Evolutionary conservation across 2,329 filamentous ascomycete genomes (phyloP).

Genomic region (Ophiostoma angusticollis): DNA sequence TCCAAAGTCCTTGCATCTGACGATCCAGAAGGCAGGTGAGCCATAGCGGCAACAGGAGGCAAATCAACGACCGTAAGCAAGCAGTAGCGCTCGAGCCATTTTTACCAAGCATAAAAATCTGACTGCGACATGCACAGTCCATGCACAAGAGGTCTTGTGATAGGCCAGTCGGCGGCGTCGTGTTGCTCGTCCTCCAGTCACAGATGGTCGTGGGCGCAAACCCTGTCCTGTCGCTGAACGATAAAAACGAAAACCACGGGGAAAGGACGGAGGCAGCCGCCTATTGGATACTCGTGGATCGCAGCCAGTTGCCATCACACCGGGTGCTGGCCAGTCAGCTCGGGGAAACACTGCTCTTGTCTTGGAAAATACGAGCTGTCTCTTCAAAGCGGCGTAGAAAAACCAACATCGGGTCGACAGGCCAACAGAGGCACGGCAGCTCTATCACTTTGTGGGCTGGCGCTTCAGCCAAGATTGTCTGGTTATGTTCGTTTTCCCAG

Average conservation of each 20-base stretch:
- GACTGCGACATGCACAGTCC: too few relatives aligned
- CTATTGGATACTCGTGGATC: background rate
- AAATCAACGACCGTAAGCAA: slow-evolving; percentile 1
- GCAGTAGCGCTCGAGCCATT: slow-evolving; percentile 6
- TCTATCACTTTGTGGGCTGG: too few relatives aligned
- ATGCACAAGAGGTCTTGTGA: too few relatives aligned
- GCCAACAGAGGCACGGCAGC: too few relatives aligned
- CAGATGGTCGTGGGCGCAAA: background rate
- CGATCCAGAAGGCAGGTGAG: too few relatives aligned
- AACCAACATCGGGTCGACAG: too few relatives aligned
- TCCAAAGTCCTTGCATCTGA: background rate
- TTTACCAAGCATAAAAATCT: too few relatives aligned
- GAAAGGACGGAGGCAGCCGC: background rate
- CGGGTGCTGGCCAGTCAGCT: background rate
- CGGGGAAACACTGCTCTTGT: too few relatives aligned
- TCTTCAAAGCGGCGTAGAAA: too few relatives aligned
- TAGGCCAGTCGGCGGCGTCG: slow-evolving; percentile 1
- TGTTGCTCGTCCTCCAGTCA: background rate
- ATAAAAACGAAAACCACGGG: background rate
- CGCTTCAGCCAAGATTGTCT: too few relatives aligned
- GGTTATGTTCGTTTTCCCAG: too few relatives aligned
- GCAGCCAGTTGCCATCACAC: background rate
- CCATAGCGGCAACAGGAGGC: background rate
- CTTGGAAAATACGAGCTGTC: too few relatives aligned
- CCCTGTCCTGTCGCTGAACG: background rate